Conservation (phyloP, 176 grass and related monocot genomes). For the Hyparrhenia diplandra region DNA sequence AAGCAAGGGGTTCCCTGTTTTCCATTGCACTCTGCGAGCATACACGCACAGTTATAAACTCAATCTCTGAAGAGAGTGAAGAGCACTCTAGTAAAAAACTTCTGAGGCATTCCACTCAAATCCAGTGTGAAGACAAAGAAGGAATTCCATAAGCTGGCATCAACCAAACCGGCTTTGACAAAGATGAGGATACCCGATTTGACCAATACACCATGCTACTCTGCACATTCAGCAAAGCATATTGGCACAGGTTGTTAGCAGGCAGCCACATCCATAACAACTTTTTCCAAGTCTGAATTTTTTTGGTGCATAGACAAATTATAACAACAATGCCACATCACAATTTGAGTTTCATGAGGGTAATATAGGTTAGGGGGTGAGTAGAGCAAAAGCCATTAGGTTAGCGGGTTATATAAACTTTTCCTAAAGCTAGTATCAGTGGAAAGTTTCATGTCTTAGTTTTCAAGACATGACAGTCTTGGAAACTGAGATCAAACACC, state of each 20-base stretch:
- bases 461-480: too few relatives aligned
- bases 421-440: too few relatives aligned
- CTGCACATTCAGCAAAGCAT: not conserved
- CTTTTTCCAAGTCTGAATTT: not conserved
- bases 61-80: not conserved
- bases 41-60: not conserved
- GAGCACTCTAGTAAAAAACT: not conserved
- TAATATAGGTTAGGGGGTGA: too few relatives aligned
- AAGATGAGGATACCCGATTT: not conserved
- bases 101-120: slow-evolving; percentile 11
- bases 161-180: not conserved
- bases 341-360: too few relatives aligned
- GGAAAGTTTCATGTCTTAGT: too few relatives aligned
- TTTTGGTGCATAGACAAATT: not conserved
- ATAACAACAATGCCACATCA: not conserved
- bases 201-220: not conserved
- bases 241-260: not conserved
- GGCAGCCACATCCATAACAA: not conserved
- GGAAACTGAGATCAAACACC: too few relatives aligned
- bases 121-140: not conserved
- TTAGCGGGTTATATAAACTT: too few relatives aligned
- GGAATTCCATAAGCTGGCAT: not conserved
- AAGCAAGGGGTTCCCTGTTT: not conserved
- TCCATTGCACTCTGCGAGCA: not conserved
- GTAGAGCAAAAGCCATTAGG: too few relatives aligned